Evolutionary conservation across 2,329 filamentous ascomycete genomes (phyloP), one percentile per base, ranked within the genome.

Genomic region (Fusarium sororula): DNA sequence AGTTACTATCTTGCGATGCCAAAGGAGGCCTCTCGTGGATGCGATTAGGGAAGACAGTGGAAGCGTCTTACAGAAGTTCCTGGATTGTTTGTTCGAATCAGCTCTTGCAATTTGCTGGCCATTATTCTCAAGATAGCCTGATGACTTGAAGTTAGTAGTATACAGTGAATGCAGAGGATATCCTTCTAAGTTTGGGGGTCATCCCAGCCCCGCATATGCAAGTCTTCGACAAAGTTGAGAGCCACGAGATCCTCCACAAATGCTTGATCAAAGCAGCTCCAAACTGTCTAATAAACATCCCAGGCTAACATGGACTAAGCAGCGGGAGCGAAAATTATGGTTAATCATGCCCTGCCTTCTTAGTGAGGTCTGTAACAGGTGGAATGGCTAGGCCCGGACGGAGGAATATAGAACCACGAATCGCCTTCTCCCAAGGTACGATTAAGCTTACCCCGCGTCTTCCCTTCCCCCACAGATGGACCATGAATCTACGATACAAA

Each of bases 81-180:
- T 12, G 3, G 2, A 12, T n/a, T 48, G 0, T 4, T 30, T n/a
- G 7, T 2, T 50, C 2, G 3, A 17, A n/a, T 12, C 7, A 6
- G 28, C 5, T 50, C 11, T 7, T 30, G 28, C n/a, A n/a, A n/a
- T n/a, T n/a, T n/a, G n/a, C n/a, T n/a, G n/a, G n/a, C n/a, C 32
- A 6, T 6, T 6, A 3, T 13, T 12, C 11, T 18, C 10, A 5
- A n/a, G 3, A 30, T 1, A 4, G 3, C 4, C 0, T 8, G 14
- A n/a, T 26, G 5, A n/a, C n/a, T n/a, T n/a, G n/a, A n/a, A n/a
- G n/a, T 26, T 26, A 26, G 24, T 5, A 26, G 24, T 24, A 24
- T 24, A 24, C 24, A 24, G 24, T 24, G 24, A 24, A 24, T 26
- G 7, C 7, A 6, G 47, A 48, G 22, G 10, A 32, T 5, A 22